Base-by-base conservation (phyloP, 2,329 filamentous ascomycete species). In the Xylariaceae sp. region DNA sequence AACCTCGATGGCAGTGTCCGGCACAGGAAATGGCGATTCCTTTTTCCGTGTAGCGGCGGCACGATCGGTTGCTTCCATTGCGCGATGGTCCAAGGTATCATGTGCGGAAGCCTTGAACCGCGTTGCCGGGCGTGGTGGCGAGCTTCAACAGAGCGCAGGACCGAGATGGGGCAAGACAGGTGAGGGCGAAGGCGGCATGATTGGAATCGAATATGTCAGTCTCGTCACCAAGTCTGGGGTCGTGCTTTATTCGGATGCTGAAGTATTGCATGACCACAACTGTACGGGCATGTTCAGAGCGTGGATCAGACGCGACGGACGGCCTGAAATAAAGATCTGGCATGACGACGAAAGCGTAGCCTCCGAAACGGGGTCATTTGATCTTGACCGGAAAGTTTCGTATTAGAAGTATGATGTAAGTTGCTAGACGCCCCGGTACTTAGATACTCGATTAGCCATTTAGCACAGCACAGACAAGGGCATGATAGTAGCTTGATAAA, bases 231-330 rank as follows among this genome's bases (percentile, higher is more conserved):
- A 61, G 3, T 64, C 72, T 3, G 76, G 77, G 0, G 61, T 61
- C n/a, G 63, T 75, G 4, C 66, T 78, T 1, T 71, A 72, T 1
- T 68, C 70, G 1, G 65, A 72, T 11, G 74, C 73, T 1, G 75
- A 80, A 50, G 77, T 95, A 4, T 72, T 91, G 12, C 87, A 85
- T 68, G 88, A 91, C 63, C 91, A 86, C 68, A 95, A 96, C 67
- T 94, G 88, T 63, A 87, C 85, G 3, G 91, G 91, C 0, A 91
- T 96, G 88, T 94, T 91, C 66, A 79, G 90, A 26, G 89, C 89
- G 0, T 92, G 87, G 80, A 73, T 88, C 26, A 80, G 88, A 59
- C 79, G 84, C 3, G 67, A 80, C 1, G 86, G 84, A 0, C 73
- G 73, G 55, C 74, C 77, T 19, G 73, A 76, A 29, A 81, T 84